Evolutionary conservation across 495 filamentous ascomycete genomes (phyloP), one percentile per base, ranked within the genome.

Genomic region (Jackrogersella multiformis): DNA sequence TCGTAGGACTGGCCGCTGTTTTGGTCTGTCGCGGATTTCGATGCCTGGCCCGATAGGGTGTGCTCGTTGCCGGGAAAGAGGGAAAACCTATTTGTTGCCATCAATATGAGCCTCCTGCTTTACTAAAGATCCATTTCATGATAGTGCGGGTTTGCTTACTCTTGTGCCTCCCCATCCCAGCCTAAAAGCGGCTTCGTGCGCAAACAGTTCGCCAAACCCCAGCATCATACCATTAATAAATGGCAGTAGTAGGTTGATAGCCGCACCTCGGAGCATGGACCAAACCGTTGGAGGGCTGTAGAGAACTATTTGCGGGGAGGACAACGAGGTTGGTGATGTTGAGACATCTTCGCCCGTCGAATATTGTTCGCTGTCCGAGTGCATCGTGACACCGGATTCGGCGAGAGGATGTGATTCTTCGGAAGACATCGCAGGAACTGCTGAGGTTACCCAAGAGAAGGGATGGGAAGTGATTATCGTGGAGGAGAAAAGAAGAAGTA

Each of bases 201-300:
- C 95, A 74, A 98, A 90, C 35, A 99, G 80, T 79, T 99, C 95
- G 20, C 95, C 95, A 73, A 99, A 97, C 4, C 95, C 95, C 56
- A 99, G 80, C 95, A 99, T 99, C 79, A 99, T 84, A 18, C 95
- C 95, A 78, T 99, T 99, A 70, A 99, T 87, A 65, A 99, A 99
- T 0, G 95, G 95, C 2, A 99, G 81, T 0, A 99, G 61, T 6
- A 99, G 81, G 75, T 99, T 99, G 78, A 99, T 98, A 4, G 93
- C 93, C 5, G 93, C 92, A 6, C 95, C 92, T 32, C 94, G 88
- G 49, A 97, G 52, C 36, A 99, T 73, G 26, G 90, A 86, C 90
- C 91, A 94, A 30, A 94, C 54, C 0, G 92, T 95, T 0, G 96
- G 94, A 13, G 93, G 92, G 30, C 88, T 86, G 84, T 98, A 99